phyloP scores from a whole-genome alignment of 495 filamentous ascomycete genomes.

The Penicillium coprophilum region DNA sequence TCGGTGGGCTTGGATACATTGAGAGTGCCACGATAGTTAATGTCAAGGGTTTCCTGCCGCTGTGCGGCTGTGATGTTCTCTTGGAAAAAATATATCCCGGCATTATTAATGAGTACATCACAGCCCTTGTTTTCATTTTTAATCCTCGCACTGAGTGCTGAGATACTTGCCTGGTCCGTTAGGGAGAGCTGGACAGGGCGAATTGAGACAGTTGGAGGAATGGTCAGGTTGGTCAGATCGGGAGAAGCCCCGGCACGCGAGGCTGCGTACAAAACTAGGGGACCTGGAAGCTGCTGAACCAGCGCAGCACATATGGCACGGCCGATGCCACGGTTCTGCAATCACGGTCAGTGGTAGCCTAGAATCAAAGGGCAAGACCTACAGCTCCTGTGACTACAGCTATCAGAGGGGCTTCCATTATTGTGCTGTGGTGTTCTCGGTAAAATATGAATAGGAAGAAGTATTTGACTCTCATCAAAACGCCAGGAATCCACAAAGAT shows the following conservation, averaged over 20 bases:
- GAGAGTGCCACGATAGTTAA: slow-evolving; percentile 4
- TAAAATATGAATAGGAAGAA: not conserved
- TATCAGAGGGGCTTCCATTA: not conserved
- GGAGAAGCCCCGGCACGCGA: not conserved
- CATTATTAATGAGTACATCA: slow-evolving; percentile 8
- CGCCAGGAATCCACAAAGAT: no score
- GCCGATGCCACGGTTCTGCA: slow-evolving; percentile 6
- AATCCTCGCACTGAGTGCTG: not conserved
- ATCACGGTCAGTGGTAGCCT: slow-evolving; percentile 18
- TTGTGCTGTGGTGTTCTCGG: not conserved
- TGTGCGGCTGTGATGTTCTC: slow-evolving; percentile 3
- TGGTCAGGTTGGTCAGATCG: not conserved
- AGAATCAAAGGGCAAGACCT: not conserved
- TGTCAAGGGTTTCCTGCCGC: slow-evolving; percentile 1
- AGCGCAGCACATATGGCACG: slow-evolving; percentile 4
- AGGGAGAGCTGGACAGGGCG: slow-evolving; percentile 1
- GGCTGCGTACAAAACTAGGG: slow-evolving; percentile 1
- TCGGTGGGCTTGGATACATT: slow-evolving; percentile 8
- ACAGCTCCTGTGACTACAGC: not conserved
- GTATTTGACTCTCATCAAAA: not conserved
- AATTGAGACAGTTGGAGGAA: not conserved
- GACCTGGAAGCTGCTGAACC: not conserved
- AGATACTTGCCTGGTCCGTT: not conserved
- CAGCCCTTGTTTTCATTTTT: slow-evolving; percentile 3
- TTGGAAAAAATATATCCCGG: slow-evolving; percentile 2